Evolutionary conservation across 2,329 filamentous ascomycete genomes (phyloP).

Genomic region (Pseudogymnoascus sp.): DNA sequence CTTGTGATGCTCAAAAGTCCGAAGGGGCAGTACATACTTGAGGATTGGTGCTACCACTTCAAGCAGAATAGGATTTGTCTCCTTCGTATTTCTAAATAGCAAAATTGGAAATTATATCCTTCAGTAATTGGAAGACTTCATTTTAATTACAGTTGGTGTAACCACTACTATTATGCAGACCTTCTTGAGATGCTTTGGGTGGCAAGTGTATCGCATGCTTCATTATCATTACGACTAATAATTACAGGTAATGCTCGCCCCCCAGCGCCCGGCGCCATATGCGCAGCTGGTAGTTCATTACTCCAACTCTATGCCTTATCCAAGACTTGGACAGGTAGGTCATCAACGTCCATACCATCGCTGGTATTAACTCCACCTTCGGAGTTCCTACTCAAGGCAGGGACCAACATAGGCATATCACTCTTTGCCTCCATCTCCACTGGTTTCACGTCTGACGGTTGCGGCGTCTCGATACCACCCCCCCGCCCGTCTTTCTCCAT

Average conservation of each 20-base stretch:
- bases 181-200: not conserved
- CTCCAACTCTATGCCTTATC: not conserved
- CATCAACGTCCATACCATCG: not conserved
- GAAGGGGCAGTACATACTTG: not conserved
- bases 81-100: not conserved
- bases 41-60: not conserved
- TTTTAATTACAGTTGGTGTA: not conserved
- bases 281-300: not conserved
- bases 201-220: not conserved
- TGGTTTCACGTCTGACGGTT: not conserved
- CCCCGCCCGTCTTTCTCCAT: constrained; percentile 2
- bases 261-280: not conserved
- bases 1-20: not conserved
- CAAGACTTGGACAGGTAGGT: not conserved
- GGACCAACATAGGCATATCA: not conserved
- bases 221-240: constrained; percentile 1
- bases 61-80: not conserved
- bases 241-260: not conserved
- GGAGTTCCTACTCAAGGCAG: not conserved
- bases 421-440: constrained; percentile 5
- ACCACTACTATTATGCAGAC: not conserved
- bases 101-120: not conserved
- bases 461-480: not conserved
- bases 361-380: not conserved
- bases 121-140: not conserved